Evolutionary conservation across 306 rosid species (phyloP), one percentile per base, ranked within the genome.

Genomic region (Cucurbita pepo): DNA sequence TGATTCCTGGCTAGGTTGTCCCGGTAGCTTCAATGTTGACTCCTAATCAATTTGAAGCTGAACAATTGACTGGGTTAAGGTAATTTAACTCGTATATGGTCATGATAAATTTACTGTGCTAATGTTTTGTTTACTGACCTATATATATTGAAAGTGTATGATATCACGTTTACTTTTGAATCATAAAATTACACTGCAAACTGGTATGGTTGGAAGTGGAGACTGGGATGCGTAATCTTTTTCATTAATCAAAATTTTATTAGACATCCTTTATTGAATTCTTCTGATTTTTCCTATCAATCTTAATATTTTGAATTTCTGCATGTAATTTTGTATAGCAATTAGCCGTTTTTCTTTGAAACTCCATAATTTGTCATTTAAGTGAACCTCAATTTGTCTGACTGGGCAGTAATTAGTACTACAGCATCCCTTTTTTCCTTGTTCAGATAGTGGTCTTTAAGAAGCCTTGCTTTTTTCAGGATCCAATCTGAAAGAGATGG

Each of bases 41-140:
- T 72, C 98, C 97, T 72, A 94, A 94, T 81, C 98, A 94, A 82
- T 94, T 94, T 81, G 97, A 94, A 83, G 97, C 98, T 75, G 97
- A 94, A 85, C 80, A 86, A 66, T 79, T 90, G 80, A 86, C 98
- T 56, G 89, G 91, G 64, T 63, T 75, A 75, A 86, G 87, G 98
- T 90, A 82, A 73, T 81, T 79, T 6, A 52, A 75, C 58, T 52
- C 54, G 67, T 66, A 79, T 80, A 50, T 30, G 34, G 57, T 79
- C 74, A 38, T 66, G 30, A 65, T 13, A 30, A 30, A 30, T 30
- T 30, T 30, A 30, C 34, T 30, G 8, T 77, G 72, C 69, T 80
- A 10, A 37, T 37, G 34, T 9, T 14, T 15, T 66, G 60, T 40
- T 53, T 70, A 64, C 37, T 71, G 53, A 13, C 11, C 18, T 21